Base-by-base conservation (phyloP, 169 alveolate species). In the Plasmodium yoelii region DNA sequence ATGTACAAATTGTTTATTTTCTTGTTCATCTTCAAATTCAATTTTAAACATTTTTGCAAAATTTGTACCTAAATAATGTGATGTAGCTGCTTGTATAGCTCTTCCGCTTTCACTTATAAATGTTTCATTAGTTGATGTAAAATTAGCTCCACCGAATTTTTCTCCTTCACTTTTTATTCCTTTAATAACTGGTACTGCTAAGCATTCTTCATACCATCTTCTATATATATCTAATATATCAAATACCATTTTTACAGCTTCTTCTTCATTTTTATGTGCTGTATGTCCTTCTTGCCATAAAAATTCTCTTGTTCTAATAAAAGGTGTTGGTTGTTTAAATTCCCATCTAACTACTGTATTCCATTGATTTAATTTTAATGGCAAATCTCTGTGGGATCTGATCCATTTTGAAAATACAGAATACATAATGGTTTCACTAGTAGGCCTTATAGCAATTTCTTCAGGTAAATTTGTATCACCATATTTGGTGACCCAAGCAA, bases 231-330 rank as follows among this genome's bases (percentile, higher is more conserved):
- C 98, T 70, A 98, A 93, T 65, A 98, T 97, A 22, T 93, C 96
- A 47, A 92, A 92, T 18, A 97, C 99, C 90, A 96, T 92, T 34
- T 97, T 95, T 75, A 89, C 97, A 9, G 99, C 99, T 88, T 98
- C 99, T 91, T 97, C 98, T 91, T 95, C 97, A 47, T 98, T 98
- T 7, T 99, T 97, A 87, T 98, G 99, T 12, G 99, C 99, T 12
- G 99, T 98, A 94, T 99, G 99, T 8, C 99, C 99, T 93, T 99
- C 99, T 95, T 99, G 99, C 99, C 99, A 99, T 73, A 98, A 94
- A 94, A 99, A 98, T 94, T 98, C 99, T 63, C 99, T 95, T 28
- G 99, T 98, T 91, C 99, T 98, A 57, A 99, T 96, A 93, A 99
- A 99, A 2, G 99, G 99, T 24, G 99, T 99, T 28, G 99, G 99